A percentile compares a stretch with the other conserved stretches of the same genome.
phyloP scores from a whole-genome alignment of 495 filamentous ascomycete species.

The Penicillium bialowiezense region DNA sequence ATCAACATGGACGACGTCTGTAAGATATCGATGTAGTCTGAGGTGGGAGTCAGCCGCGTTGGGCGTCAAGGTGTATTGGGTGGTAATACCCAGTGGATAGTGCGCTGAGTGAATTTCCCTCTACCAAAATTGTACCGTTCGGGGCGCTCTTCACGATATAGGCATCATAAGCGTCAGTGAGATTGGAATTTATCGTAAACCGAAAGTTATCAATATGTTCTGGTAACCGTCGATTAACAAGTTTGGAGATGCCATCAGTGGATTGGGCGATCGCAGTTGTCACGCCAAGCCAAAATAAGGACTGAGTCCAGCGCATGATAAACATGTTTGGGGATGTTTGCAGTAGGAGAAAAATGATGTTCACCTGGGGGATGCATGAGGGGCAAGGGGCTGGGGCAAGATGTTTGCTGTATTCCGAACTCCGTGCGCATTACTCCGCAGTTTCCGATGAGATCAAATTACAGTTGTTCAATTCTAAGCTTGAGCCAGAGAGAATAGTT shows the following conservation, averaged over 20 bases:
- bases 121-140: slow-evolving; percentile 42
- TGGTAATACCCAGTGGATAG: slow-evolving; percentile 40
- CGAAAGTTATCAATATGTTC: slow-evolving; percentile 38
- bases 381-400: no score
- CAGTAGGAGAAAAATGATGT: no score
- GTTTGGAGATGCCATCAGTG: slow-evolving; percentile 40
- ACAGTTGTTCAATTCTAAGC: no score
- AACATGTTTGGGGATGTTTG: neutral
- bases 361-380: no score
- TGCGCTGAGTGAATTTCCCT: slow-evolving; percentile 44
- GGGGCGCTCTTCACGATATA: slow-evolving; percentile 36
- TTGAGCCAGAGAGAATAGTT: no score
- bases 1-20: slow-evolving; percentile 45
- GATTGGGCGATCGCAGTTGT: slow-evolving; percentile 24
- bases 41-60: neutral
- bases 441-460: no score
- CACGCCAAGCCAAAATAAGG: slow-evolving; percentile 9
- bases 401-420: no score
- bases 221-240: slow-evolving; percentile 46
- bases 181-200: slow-evolving; percentile 32
- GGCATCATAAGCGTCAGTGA: slow-evolving; percentile 33
- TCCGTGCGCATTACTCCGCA: no score
- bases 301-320: slow-evolving; percentile 12
- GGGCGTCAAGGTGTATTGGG: neutral
- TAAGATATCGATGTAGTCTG: slow-evolving; percentile 50